These are phyloP conservation scores for Lactarius sanguifluus DNA, from an alignment of 768 basidiomycete species.

Conservation along the genomic window DNA sequence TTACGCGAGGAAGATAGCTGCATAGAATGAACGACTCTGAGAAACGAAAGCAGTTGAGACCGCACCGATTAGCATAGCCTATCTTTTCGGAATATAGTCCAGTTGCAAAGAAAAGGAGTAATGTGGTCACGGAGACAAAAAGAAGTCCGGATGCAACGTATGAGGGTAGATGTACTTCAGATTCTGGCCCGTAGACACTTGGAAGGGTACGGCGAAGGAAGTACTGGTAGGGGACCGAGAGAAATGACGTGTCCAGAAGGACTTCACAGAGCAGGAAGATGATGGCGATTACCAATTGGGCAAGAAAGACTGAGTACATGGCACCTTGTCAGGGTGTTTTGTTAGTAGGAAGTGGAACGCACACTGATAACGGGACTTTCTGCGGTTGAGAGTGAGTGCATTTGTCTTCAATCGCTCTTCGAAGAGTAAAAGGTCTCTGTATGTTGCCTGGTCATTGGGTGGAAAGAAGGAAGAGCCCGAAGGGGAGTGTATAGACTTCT, in stretches of 20 bases:
- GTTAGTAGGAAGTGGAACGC: slow-evolving; percentile 34
- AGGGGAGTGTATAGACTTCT: slow-evolving; percentile 35
- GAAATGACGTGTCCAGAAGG: slow-evolving; percentile 64
- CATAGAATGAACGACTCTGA: slow-evolving; percentile 17
- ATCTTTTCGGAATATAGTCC: slow-evolving; percentile 97
- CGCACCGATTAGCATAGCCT: slow-evolving; percentile 91
- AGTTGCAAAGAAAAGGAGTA: slow-evolving; percentile 92
- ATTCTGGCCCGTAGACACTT: slow-evolving; percentile 45
- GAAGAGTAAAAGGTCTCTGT: slow-evolving; percentile 85
- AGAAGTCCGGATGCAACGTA: slow-evolving; percentile 79
- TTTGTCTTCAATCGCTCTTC: slow-evolving; percentile 97
- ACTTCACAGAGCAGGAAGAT: slow-evolving; percentile 74
- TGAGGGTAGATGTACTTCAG: slow-evolving; percentile 54
- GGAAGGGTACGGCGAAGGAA: slow-evolving; percentile 53
- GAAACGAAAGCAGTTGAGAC: slow-evolving; percentile 25
- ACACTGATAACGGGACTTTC: slow-evolving; percentile 86
- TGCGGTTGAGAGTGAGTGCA: slow-evolving; percentile 72
- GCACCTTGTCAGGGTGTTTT: slow-evolving; percentile 5
- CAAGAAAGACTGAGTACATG: slow-evolving; percentile 61
- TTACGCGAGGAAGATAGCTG: slow-evolving; percentile 97
- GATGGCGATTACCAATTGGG: slow-evolving; percentile 65
- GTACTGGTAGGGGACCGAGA: slow-evolving; percentile 60
- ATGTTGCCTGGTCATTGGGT: slow-evolving; percentile 73
- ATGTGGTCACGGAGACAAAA: slow-evolving; percentile 86
- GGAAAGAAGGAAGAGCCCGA: slow-evolving; percentile 50